Evolutionary conservation across 805 yeast species (phyloP), one percentile per base, ranked within the genome.

Genomic region (Lipomyces lipofer): DNA sequence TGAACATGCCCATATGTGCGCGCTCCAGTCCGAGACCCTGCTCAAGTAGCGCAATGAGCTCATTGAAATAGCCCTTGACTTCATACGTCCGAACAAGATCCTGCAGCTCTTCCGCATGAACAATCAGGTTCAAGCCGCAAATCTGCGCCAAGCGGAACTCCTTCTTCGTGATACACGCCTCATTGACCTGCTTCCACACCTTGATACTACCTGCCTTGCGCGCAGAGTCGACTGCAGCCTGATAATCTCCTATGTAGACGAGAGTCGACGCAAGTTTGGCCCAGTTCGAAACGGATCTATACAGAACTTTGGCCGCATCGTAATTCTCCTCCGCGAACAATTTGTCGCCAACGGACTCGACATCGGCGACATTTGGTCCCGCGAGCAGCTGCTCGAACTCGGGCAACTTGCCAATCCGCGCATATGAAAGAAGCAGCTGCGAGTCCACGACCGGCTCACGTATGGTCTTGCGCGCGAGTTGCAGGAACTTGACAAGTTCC

Each of bases 1-100:
- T 94, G 71, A 94, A 94, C 97, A 94, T 92, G 65, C 98, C 99
- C 99, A 94, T 94, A 70, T 94, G 99, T 35, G 99, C 99, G 71
- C 99, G 87, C 77, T 94, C 99, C 64, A 94, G 79, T 39, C 96
- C 95, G 56, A 94, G 79, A 62, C 98, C 98, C 66, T 90, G 92
- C 73, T 94, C 99, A 66, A 94, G 89, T 66, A 94, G 80, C 15
- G 97, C 82, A 60, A 92, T 88, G 62, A 94, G 78, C 76, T 94
- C 96, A 63, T 84, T 86, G 74, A 91, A 91, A 73, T 89, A 88
- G 42, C 99, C 99, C 63, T 85, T 82, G 69, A 80, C 77, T 74
- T 94, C 97, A 70, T 94, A 94, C 63, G 85, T 86, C 59, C 76
- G 77, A 43, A 92, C 97, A 61, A 94, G 78, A 68, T 87, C 97